Evolutionary conservation across 345 rosid species (phyloP).

Genomic region (Populus alba): DNA sequence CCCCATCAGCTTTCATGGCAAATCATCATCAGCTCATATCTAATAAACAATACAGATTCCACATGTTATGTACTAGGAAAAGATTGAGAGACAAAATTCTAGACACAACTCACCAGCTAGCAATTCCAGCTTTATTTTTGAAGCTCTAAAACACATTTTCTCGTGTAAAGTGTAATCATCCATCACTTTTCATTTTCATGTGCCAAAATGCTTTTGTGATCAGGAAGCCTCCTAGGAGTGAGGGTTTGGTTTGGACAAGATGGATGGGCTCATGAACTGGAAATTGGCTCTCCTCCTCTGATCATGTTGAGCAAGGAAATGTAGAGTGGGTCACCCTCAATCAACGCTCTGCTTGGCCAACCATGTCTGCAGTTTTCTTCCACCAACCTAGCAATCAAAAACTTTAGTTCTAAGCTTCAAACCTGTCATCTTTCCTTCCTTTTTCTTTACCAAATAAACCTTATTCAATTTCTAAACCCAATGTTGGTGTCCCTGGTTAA

Average conservation of each 20-base stretch:
- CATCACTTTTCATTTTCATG: constrained; percentile 18
- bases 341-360: constrained; percentile 11
- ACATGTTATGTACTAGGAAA: constrained; percentile 14
- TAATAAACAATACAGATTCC: neutral
- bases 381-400: neutral
- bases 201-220: constrained; percentile 32
- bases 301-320: constrained; percentile 12
- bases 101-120: neutral
- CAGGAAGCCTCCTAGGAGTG: constrained; percentile 30
- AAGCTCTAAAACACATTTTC: neutral
- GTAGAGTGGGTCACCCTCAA: constrained; percentile 24
- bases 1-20: neutral
- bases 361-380: constrained; percentile 8
- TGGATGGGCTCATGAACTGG: constrained; percentile 6
- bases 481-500: neutral
- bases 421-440: neutral
- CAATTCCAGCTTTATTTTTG: neutral
- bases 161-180: constrained; percentile 14
- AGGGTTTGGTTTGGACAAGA: constrained; percentile 20
- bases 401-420: neutral
- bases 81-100: neutral
- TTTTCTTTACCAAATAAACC: too few relatives aligned
- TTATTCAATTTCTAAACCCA: neutral
- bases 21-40: neutral
- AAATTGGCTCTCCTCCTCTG: constrained; percentile 6